A percentile compares a stretch with the other conserved stretches of the same genome.
Evolutionary conservation across 2,329 filamentous ascomycete species (phyloP).

Genomic region (Fusarium lateritium): DNA sequence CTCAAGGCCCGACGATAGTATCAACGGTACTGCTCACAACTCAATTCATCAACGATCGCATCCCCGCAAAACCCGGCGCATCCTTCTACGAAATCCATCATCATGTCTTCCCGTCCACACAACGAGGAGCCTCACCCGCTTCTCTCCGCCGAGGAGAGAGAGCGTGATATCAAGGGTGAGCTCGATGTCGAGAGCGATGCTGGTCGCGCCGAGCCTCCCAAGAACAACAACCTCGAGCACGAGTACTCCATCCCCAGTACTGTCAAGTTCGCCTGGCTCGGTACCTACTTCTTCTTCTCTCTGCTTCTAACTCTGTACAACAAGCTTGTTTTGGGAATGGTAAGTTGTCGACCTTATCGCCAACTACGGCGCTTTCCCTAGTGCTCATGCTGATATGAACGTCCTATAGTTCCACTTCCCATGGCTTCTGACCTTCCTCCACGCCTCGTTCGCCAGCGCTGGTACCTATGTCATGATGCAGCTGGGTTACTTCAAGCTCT

Average conservation of each 20-base stretch:
- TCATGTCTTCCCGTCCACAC: slow-evolving; percentile 54
- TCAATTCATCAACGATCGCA: slow-evolving; percentile 15
- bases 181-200: slow-evolving; percentile 54
- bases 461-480: slow-evolving; percentile 69
- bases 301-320: slow-evolving; percentile 70
- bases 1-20: slow-evolving; percentile 22
- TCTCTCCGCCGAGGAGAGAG: slow-evolving; percentile 52
- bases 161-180: slow-evolving; percentile 50
- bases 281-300: slow-evolving; percentile 66
- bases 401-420: slow-evolving; percentile 68
- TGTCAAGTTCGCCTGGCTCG: slow-evolving; percentile 65
- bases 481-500: slow-evolving; percentile 66
- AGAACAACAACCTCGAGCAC: slow-evolving; percentile 57
- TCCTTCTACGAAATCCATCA: slow-evolving; percentile 10
- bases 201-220: slow-evolving; percentile 48
- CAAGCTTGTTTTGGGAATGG: slow-evolving; percentile 69
- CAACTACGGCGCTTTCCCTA: too few relatives aligned
- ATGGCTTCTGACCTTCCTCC: slow-evolving; percentile 72
- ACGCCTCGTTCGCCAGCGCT: slow-evolving; percentile 70
- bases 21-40: slow-evolving; percentile 8
- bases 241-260: slow-evolving; percentile 62
- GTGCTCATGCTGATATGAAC: slow-evolving; percentile 36
- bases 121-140: slow-evolving; percentile 53
- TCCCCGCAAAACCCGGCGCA: slow-evolving; percentile 33
- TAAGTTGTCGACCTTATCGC: slow-evolving; percentile 48